Base-by-base conservation (phyloP, 192 early-diverging fungal species). In the Linnemannia exigua region DNA sequence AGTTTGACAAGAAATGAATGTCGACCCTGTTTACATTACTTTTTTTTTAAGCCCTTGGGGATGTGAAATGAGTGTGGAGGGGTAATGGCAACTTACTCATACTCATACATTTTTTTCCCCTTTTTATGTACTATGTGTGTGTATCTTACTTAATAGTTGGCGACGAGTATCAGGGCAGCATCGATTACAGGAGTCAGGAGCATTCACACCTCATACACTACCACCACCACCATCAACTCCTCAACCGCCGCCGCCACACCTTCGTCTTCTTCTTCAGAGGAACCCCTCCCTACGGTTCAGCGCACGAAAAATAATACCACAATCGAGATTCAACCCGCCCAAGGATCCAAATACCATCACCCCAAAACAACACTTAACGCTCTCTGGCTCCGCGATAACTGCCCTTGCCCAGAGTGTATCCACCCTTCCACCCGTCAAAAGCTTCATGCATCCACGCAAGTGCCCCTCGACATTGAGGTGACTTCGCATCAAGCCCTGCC, bases 381-480 rank as follows among this genome's bases (percentile, higher is more conserved):
- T 12, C 72, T 93, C 33, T 93, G 93, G 93, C 89, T 93, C 28
- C 81, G 92, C 52, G 93, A 93, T 74, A 92, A 92, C 63, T 93
- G 93, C 74, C 91, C 81, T 22, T 93, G 93, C 52, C 78, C 90
- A 15, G 70, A 74, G 8, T 93, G 93, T 78, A 72, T 93, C 47
- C 93, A 93, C 75, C 90, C 92, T 11, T 70, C 82, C 14, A 93
- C 78, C 47, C 86, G 88, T 12, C 93, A 93, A 75, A 93, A 93
- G 74, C 72, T 92, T 12, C 92, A 93, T 50, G 90, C 90, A 1
- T 90, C 81, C 8, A 87, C 89, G 8, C 86, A 93, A 51, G 69
- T 93, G 22, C 89, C 89, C 3, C 54, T 92, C 25, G 88, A 91
- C 76, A 89, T 92, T 51, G 52, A 50, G 16, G 87, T 89, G 35